Conservation (phyloP, 257 asterid species). For the Gentiana macrophylla region DNA sequence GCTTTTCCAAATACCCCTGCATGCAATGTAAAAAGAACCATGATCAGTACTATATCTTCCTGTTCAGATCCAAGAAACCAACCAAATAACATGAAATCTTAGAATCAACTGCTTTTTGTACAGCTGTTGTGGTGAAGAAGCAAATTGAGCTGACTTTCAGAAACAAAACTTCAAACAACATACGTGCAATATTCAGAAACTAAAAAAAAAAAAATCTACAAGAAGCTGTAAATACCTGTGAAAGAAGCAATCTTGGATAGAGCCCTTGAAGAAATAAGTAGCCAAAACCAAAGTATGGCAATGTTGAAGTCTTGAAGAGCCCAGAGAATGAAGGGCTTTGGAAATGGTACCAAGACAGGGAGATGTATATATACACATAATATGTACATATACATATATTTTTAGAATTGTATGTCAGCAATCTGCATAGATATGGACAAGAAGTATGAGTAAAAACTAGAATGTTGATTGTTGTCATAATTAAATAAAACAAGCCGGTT, state of each 20-base stretch:
- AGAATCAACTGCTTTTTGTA: neutral
- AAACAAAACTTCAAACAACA: too few species aligned
- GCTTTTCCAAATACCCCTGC: slow-evolving; percentile 15
- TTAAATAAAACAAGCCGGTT: neutral
- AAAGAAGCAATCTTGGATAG: slow-evolving; percentile 1
- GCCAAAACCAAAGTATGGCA: neutral
- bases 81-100: too few species aligned
- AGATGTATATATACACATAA: slow-evolving; percentile 3
- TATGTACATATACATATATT: neutral
- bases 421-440: too few species aligned
- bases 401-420: too few species aligned
- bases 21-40: neutral
- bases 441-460: neutral
- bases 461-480: neutral
- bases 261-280: neutral
- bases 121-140: neutral
- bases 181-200: neutral
- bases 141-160: neutral
- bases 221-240: neutral
- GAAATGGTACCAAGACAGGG: neutral
- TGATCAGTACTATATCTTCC: neutral
- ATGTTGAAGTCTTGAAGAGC: neutral
- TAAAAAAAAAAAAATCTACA: neutral
- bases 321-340: neutral
- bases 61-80: neutral